Evolutionary conservation across 192 early-diverging fungal species (phyloP).

Genomic region (Coemansia sp.): DNA sequence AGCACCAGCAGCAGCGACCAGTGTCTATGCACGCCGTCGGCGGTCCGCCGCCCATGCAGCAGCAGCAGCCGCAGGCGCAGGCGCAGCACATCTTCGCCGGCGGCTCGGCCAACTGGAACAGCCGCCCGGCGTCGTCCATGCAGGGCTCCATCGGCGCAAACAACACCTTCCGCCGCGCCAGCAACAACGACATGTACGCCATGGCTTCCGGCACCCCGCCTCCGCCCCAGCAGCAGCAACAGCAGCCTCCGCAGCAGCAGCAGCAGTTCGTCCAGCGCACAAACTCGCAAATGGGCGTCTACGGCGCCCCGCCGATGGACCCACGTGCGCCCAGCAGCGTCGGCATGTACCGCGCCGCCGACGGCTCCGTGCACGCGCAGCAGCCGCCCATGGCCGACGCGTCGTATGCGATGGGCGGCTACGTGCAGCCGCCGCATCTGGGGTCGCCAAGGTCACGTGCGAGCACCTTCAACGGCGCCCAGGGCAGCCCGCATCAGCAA

Average conservation of each 20-base stretch:
- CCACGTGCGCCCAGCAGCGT: slow-evolving; percentile 15
- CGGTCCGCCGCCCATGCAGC: background rate
- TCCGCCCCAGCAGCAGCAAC: slow-evolving; percentile 8
- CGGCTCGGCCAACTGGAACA: slow-evolving; percentile 22
- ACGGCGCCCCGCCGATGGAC: background rate
- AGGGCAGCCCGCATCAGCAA: background rate
- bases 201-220: slow-evolving; percentile 7
- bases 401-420: background rate
- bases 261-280: slow-evolving; percentile 26
- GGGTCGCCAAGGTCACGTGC: slow-evolving; percentile 38
- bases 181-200: slow-evolving; percentile 49
- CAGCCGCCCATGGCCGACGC: slow-evolving; percentile 4
- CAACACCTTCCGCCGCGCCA: slow-evolving; percentile 30
- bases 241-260: too few species aligned
- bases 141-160: slow-evolving; percentile 20
- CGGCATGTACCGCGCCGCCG: slow-evolving; percentile 12
- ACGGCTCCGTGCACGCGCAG: slow-evolving; percentile 11
- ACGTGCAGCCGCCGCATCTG: slow-evolving; percentile 22
- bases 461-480: slow-evolving; percentile 33
- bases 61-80: slow-evolving; percentile 6
- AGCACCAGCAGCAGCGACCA: slow-evolving; percentile 27
- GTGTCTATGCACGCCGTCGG: slow-evolving; percentile 27
- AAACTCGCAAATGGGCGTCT: slow-evolving; percentile 19
- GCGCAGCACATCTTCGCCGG: slow-evolving; percentile 16
- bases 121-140: slow-evolving; percentile 44